phyloP scores from a whole-genome alignment of 148 eudicot genomes.

The Polygonum aviculare region DNA sequence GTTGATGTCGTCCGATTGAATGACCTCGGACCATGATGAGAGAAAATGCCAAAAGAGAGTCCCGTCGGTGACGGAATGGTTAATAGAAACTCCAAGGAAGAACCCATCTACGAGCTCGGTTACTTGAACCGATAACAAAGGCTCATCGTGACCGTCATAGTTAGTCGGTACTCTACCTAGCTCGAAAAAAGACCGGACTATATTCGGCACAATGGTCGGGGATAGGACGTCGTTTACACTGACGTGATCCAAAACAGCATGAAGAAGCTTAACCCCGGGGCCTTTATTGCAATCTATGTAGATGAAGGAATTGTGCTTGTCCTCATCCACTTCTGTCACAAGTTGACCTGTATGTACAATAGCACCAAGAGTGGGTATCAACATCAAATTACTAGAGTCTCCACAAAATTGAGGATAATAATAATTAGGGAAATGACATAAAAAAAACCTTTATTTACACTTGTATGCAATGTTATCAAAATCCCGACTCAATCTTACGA shows the following conservation, averaged over 20 bases:
- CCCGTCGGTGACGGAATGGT: conserved; percentile 16
- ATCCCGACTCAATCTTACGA: no score
- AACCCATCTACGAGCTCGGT: conserved; percentile 14
- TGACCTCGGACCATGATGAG: not conserved
- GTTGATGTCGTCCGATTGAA: not conserved
- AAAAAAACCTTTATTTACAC: no score
- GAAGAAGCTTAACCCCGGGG: conserved; percentile 10
- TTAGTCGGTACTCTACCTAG: conserved; percentile 9
- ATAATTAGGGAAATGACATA: no score
- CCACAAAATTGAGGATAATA: not conserved
- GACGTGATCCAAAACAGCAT: not conserved
- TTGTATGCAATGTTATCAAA: no score
- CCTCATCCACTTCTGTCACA: not conserved
- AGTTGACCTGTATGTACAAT: conserved; percentile 9
- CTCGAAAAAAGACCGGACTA: conserved; percentile 13
- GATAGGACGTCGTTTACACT: conserved; percentile 7
- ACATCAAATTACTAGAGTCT: no score
- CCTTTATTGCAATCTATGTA: conserved; percentile 9
- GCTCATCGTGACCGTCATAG: conserved; percentile 8
- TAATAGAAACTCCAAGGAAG: conserved; percentile 12
- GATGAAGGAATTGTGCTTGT: not conserved
- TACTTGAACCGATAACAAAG: conserved; percentile 14
- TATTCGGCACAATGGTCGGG: conserved; percentile 6
- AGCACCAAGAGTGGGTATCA: no score
- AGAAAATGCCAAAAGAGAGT: conserved; percentile 14